These are phyloP conservation scores for Cadophora sp. DNA, from an alignment of 2,329 filamentous ascomycete genomes.

Conservation along the genomic window DNA sequence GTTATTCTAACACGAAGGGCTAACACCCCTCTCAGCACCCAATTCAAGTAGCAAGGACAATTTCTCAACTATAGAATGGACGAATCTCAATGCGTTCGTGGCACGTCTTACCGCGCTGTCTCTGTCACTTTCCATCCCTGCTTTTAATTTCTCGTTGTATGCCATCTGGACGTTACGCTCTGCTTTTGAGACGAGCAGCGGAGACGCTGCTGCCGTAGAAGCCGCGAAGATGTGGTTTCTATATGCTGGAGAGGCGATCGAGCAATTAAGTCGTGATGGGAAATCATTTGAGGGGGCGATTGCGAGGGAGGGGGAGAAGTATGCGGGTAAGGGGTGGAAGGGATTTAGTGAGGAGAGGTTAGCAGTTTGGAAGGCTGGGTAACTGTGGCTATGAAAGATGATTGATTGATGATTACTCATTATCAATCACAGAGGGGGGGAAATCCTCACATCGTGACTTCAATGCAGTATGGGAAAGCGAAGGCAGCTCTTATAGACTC, in stretches of 20 bases:
- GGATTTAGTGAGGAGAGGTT: conserved; percentile 12
- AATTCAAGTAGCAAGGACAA: conserved; percentile 10
- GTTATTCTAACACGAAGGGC: background rate
- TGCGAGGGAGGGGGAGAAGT: background rate
- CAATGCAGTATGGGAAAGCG: no score
- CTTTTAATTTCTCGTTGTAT: conserved; percentile 12
- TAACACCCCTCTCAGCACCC: background rate
- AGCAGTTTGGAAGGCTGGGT: background rate
- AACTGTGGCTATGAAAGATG: background rate
- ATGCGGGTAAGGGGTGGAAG: background rate
- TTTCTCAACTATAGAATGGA: conserved; percentile 4
- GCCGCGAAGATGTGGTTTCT: conserved; percentile 14
- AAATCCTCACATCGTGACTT: no score
- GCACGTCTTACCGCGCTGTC: conserved; percentile 8
- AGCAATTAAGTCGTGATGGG: conserved; percentile 2
- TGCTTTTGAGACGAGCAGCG: background rate
- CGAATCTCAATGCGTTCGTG: conserved; percentile 10
- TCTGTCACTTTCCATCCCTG: background rate
- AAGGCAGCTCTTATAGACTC: no score
- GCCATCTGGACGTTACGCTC: conserved; percentile 17
- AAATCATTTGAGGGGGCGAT: conserved; percentile 5
- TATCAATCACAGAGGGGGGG: no score
- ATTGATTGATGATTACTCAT: no score
- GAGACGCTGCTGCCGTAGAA: background rate
- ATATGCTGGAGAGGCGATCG: conserved; percentile 7